Evolutionary conservation across 2,329 filamentous ascomycete genomes (phyloP), one percentile per base, ranked within the genome.

Genomic region (Xenoacremonium recifei): DNA sequence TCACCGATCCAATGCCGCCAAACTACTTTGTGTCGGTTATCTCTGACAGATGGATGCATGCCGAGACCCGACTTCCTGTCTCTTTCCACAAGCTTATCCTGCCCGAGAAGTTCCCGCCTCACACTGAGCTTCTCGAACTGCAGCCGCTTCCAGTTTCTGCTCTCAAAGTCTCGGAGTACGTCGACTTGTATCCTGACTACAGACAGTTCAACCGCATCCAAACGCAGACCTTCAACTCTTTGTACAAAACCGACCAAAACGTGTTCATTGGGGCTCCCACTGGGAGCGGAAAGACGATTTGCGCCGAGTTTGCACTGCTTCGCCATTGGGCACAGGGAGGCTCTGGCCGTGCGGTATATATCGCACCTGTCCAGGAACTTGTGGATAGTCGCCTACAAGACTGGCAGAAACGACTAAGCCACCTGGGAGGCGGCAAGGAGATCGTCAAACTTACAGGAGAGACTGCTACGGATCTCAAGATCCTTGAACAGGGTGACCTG

Each of bases 11-110:
- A 0, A 95, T 97, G 87, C 93, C 93, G 12, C 93, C 95, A 0
- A 95, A 99, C 65, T 99, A 99, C 71, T 99, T 99, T 69, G 89
- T 99, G 57, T 93, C 90, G 0, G 80, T 99, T 29, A 71, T 96
- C 16, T 97, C 92, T 4, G 93, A 99, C 65, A 79, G 93, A 54
- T 99, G 93, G 93, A 96, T 99, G 89, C 89, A 96, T 62, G 89
- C 92, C 1, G 91, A 99, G 69, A 96, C 91, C 2, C 90, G 91
- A 61, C 73, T 99, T 40, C 86, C 92, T 0, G 86, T 99, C 2
- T 92, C 91, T 1, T 97, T 99, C 71, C 87, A 95, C 63, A 96
- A 96, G 64, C 76, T 99, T 20, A 87, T 96, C 32, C 76, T 99
- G 5, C 93, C 93, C 0, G 92, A 96, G 64, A 93, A 93, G 60